Evolutionary conservation across 257 asterid species (phyloP).

Genomic region (Salvia miltiorrhiza): DNA sequence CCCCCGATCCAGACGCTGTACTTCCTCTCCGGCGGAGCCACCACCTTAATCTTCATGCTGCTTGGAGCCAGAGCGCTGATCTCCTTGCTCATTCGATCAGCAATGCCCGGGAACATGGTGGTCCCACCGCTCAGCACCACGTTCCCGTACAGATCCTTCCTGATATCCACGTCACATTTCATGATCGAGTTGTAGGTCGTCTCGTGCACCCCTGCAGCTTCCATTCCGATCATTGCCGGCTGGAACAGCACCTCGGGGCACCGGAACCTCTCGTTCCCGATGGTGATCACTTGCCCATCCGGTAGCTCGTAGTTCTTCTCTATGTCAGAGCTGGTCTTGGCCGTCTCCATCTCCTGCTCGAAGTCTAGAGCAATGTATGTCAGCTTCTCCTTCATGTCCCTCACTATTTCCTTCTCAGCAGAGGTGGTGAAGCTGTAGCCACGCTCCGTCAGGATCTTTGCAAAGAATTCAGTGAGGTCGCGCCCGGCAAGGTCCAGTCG

Average conservation of each 20-base stretch:
- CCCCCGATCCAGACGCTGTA: constrained; percentile 39
- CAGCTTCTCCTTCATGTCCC: constrained; percentile 50
- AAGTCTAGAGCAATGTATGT: constrained; percentile 41
- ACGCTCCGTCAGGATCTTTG: constrained; percentile 42
- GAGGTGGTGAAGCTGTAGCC: constrained; percentile 39
- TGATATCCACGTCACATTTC: constrained; percentile 49
- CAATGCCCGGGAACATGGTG: constrained; percentile 48
- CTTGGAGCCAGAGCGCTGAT: constrained; percentile 36
- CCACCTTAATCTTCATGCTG: constrained; percentile 40
- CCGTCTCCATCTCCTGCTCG: constrained; percentile 39
- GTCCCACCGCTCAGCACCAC: constrained; percentile 46
- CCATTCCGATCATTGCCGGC: constrained; percentile 51
- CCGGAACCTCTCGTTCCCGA: constrained; percentile 44
- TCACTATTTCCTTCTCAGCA: constrained; percentile 49
- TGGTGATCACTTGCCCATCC: constrained; percentile 47
- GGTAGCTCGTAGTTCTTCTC: constrained; percentile 49
- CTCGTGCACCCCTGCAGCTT: constrained; percentile 50
- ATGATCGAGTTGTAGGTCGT: constrained; percentile 44
- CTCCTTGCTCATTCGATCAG: constrained; percentile 39
- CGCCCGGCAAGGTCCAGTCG: constrained; percentile 37
- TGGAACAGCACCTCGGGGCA: constrained; percentile 52
- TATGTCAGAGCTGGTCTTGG: constrained; percentile 33
- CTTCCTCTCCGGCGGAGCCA: constrained; percentile 38
- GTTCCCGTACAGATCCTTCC: constrained; percentile 45
- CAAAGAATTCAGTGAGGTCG: constrained; percentile 40